phyloP scores from a whole-genome alignment of 1,139 yeast species.

The Pichia sp. region DNA sequence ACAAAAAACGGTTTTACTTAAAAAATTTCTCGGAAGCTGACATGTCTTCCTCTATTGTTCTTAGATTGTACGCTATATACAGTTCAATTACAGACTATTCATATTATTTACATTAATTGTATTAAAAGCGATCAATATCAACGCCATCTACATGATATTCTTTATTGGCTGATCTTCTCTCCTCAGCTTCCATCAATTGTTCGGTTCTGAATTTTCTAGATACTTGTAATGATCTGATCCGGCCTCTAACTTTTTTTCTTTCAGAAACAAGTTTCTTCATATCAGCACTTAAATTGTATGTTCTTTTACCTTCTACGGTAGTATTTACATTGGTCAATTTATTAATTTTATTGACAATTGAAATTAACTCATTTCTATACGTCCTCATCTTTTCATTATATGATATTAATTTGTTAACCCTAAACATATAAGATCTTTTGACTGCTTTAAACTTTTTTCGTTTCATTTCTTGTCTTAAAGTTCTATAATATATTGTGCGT shows the following conservation, averaged over 20 bases:
- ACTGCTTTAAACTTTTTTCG: neutral
- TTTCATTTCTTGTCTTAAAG: conserved; percentile 3
- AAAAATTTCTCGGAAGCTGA: neutral
- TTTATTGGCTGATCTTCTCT: neutral
- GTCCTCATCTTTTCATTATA: conserved; percentile 3
- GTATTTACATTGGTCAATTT: neutral
- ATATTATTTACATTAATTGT: neutral
- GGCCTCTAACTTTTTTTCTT: neutral
- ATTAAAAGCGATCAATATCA: neutral
- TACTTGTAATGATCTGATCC: neutral
- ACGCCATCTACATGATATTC: neutral
- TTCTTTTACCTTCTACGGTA: neutral
- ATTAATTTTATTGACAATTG: neutral
- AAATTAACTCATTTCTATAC: conserved; percentile 1
- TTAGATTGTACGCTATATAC: neutral
- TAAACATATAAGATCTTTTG: conserved; percentile 4
- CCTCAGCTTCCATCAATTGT: neutral
- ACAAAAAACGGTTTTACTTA: neutral
- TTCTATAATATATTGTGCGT: conserved; percentile 8
- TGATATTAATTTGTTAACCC: neutral
- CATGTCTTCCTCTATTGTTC: too few species aligned
- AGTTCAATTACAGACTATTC: too few species aligned
- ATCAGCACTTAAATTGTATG: neutral
- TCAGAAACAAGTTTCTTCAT: neutral
- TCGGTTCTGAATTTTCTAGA: neutral